Base-by-base conservation (phyloP, 2,329 filamentous ascomycete genomes). In the Macroventuria anomochaeta region DNA sequence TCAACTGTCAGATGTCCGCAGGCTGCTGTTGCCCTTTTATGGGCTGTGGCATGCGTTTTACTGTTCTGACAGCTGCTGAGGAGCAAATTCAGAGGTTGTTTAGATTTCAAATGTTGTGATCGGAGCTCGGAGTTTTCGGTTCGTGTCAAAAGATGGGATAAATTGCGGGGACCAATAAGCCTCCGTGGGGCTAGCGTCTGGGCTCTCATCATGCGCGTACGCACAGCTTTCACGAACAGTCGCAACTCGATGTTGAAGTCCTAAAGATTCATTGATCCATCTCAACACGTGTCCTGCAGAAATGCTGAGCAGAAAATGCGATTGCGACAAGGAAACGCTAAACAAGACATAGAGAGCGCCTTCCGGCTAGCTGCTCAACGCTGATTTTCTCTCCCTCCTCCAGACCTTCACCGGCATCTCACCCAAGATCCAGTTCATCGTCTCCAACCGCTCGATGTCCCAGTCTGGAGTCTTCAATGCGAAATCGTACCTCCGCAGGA, bases 371-470 rank as follows among this genome's bases (percentile, higher is more conserved):
- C 50, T 54, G 32, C 53, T 49, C 26, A 39, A 12, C n/a, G 32
- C 37, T 11, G 51, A 46, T 36, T 55, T 65, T 23, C 34, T 44
- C 29, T 66, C 58, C 54, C 75, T 63, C 36, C 71, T 66, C 62
- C 69, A 74, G 5, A 77, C 66, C 58, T 73, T 75, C 11, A 77
- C 67, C 6, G 74, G 73, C 68, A 77, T 65, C 38, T 74, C 70
- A 5, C 65, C 70, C 25, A 75, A 44, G 29, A 75, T 63, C 65
- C 71, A 66, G 31, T 76, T 76, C 64, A 73, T 71, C 38, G 65
- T 73, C 61, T 77, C 75, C 34, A 69, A 59, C 28, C 74, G 53
- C 49, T 71, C 57, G 15, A 74, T 61, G 43, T 75, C 65, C 59
- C 70, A 77, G 5, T 65, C 64, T 6, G 71, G 71, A 33, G 60